phyloP scores from a whole-genome alignment of 2,329 filamentous ascomycete species.

The Aspergillus ochraceoroseus region DNA sequence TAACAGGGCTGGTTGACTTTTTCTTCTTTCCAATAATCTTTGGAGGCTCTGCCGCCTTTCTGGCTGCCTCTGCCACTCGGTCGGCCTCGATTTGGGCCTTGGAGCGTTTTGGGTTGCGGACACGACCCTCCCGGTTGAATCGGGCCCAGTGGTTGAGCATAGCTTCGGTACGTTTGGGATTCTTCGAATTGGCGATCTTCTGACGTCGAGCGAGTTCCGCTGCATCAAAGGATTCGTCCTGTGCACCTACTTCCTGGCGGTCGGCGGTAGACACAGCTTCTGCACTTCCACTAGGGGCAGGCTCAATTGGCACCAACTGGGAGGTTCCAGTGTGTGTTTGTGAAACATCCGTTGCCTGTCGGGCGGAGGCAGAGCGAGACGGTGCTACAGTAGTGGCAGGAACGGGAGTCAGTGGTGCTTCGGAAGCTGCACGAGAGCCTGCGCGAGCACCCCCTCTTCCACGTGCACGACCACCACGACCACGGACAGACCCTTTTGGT shows the following conservation, averaged over 20 bases:
- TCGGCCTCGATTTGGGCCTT: conserved; percentile 45
- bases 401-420: conserved; percentile 14
- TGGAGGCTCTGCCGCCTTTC: conserved; percentile 25
- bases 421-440: conserved; percentile 23
- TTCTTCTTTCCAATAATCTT: conserved; percentile 28
- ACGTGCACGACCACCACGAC: conserved; percentile 30
- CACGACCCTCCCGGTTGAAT: conserved; percentile 43
- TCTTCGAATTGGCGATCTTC: conserved; percentile 43
- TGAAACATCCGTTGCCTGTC: conserved; percentile 8
- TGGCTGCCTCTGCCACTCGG: conserved; percentile 29
- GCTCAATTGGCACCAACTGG: conserved; percentile 22
- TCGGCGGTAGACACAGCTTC: conserved; percentile 13
- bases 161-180: conserved; percentile 43
- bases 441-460: conserved; percentile 28
- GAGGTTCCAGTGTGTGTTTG: conserved; percentile 19
- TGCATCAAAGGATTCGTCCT: conserved; percentile 25
- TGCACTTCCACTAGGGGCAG: conserved; percentile 16
- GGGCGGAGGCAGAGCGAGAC: conserved; percentile 9
- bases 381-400: conserved; percentile 7
- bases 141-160: conserved; percentile 46
- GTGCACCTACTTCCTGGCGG: conserved; percentile 16
- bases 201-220: conserved; percentile 33
- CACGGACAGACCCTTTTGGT: conserved; percentile 20
- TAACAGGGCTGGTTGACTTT: conserved; percentile 21
- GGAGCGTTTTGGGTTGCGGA: conserved; percentile 43